Evolutionary conservation across 2,329 filamentous ascomycete genomes (phyloP), one percentile per base, ranked within the genome.

Genomic region (Cyphellophora attinorum): DNA sequence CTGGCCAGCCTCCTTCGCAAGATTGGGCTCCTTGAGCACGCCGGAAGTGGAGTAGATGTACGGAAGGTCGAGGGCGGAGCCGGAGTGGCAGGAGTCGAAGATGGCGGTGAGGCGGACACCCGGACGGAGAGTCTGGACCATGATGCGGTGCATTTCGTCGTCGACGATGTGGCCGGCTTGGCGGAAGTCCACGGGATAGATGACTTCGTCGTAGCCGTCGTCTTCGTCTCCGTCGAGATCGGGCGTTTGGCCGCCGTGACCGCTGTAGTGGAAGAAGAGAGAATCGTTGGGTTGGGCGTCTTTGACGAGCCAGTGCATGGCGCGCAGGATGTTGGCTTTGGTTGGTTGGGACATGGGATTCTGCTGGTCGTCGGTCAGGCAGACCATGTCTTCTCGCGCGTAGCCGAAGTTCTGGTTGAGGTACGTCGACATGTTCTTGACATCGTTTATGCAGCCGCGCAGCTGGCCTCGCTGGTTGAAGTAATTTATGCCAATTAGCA

Each of bases 271-370:
- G 66, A 96, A 95, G 64, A 96, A 96, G 5, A 96, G 71, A 4
- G 89, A 93, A 56, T 96, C 89, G 55, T 95, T 93, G 0, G 86
- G 83, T 38, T 74, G 74, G 4, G 89, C 88, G 54, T 94, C 88
- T 62, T 94, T 94, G 38, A 95, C 85, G 13, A 96, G 66, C 89
- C 89, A 96, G 57, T 95, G 88, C 89, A 96, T 96, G 18, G 89
- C 89, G 34, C 89, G 76, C 23, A 96, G 61, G 37, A 96, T 93
- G 55, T 96, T 96, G 48, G 85, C 82, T 60, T 95, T 95, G 4
- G 86, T 94, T 6, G 89, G 89, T 62, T 94, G 85, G 61, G 85
- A 93, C 83, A 95, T 93, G 16, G 85, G 85, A 51, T 94, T 94
- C 57, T 94, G 85, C 64, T 95, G 88, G 56, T 96, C 89, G 55